Evolutionary conservation across 1,284 basidiomycete genomes (phyloP), one percentile per base, ranked within the genome.

Genomic region (Cerioporus squamosus): DNA sequence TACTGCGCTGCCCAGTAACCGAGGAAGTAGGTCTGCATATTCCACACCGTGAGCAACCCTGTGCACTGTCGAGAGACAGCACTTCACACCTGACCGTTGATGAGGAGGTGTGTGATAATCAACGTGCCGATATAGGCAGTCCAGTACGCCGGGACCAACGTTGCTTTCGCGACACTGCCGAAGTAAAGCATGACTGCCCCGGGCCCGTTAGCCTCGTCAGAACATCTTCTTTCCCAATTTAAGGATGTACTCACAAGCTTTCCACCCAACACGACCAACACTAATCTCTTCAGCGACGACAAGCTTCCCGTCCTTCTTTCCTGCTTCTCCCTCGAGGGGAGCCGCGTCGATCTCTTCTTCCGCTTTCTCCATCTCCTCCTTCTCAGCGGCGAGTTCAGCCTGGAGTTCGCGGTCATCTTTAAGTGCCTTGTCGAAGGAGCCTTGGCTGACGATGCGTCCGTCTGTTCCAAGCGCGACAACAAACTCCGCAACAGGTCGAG

Each of bases 401-500:
- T 70, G 73, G n/a, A 83, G 69, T 9, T 67, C 62, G 33, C 70
- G 65, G 59, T 81, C 74, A 8, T 76, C 70, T 12, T 70, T 69
- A 56, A 86, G 70, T 0, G 76, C 80, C 14, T 81, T 77, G 2
- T 73, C 73, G 4, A 83, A 68, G 0, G 77, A 73, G 15, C 83
- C 83, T 61, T 82, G 79, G 47, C 75, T 76, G 5, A 74, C 61
- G 23, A 87, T 72, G 0, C 74, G 77, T 2, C 87, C 85, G 60
- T 86, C 83, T 15, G 72, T 65, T 12, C 77, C 72, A 23, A 94
- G 69, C 3, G 82, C 82, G 23, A 92, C 81, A 18, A 89, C 81
- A 67, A 82, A 89, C 45, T 84, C 80, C 14, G 90, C 87, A 20
- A 91, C 76, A 2, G 86, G 83, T 12, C 79, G 78, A 5, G 79